phyloP scores from a whole-genome alignment of 2,329 filamentous ascomycete genomes.

The Hypoxylon sp. region DNA sequence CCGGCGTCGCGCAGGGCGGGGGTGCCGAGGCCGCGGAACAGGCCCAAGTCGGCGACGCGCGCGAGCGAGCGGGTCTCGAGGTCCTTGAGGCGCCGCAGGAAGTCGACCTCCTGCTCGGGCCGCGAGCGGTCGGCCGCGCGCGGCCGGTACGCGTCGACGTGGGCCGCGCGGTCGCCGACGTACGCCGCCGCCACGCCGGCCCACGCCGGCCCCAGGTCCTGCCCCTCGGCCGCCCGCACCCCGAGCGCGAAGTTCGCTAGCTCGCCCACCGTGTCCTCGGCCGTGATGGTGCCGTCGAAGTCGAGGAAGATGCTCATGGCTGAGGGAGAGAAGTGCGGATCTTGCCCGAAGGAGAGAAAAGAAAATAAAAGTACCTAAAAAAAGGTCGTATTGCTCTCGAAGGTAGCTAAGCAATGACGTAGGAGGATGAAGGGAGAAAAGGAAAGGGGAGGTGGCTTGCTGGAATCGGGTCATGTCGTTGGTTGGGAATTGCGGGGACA shows the following conservation, averaged over 20 bases:
- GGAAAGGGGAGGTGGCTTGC: neutral
- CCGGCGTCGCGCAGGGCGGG: conserved; percentile 51
- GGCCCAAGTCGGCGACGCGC: conserved; percentile 52
- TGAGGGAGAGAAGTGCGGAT: too few species aligned
- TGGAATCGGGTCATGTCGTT: neutral
- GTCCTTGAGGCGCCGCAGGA: conserved; percentile 52
- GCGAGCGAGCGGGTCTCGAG: conserved; percentile 57
- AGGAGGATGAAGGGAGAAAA: neutral
- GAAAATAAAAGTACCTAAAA: too few species aligned
- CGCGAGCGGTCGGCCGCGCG: conserved; percentile 45
- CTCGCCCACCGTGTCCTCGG: conserved; percentile 59
- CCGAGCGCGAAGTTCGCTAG: conserved; percentile 56
- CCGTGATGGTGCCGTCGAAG: conserved; percentile 68
- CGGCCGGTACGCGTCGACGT: conserved; percentile 48
- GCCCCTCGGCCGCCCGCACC: conserved; percentile 37
- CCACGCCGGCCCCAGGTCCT: conserved; percentile 53
- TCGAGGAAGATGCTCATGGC: conserved; percentile 61
- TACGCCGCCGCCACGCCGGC: conserved; percentile 56
- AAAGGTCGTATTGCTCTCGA: too few species aligned
- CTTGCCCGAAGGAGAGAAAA: too few species aligned
- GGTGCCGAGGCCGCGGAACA: conserved; percentile 54
- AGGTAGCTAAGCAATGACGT: neutral
- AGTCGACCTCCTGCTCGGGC: conserved; percentile 52
- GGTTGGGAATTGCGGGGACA: neutral
- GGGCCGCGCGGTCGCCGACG: conserved; percentile 51